These are phyloP conservation scores for Parathielavia appendiculata DNA, from an alignment of 495 filamentous ascomycete species.

Conservation along the genomic window DNA sequence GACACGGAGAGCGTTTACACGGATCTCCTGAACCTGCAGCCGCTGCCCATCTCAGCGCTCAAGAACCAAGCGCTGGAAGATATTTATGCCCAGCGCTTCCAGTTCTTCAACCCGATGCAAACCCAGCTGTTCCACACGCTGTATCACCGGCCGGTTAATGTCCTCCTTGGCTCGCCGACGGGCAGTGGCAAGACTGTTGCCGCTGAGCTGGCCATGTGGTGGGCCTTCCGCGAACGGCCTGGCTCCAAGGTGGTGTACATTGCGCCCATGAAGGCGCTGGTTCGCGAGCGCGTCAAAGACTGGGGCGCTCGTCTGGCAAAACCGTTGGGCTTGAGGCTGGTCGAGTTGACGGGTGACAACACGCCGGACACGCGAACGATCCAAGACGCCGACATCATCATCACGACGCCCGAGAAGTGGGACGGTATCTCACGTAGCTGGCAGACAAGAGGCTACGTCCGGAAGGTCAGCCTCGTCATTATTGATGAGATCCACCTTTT, in stretches of 20 bases:
- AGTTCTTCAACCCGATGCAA: slow-evolving; percentile 99
- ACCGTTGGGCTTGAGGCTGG: slow-evolving; percentile 82
- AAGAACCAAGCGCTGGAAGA: slow-evolving; percentile 84
- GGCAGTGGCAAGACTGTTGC: slow-evolving; percentile 97
- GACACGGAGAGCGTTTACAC: slow-evolving; percentile 98
- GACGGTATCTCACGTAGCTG: slow-evolving; percentile 98
- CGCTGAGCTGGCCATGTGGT: slow-evolving; percentile 99
- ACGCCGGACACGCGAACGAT: slow-evolving; percentile 95
- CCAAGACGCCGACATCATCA: slow-evolving; percentile 91
- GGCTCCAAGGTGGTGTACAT: slow-evolving; percentile 99
- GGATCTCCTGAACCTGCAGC: slow-evolving; percentile 85
- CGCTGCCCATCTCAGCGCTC: slow-evolving; percentile 79
- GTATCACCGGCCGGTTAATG: slow-evolving; percentile 86
- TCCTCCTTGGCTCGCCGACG: slow-evolving; percentile 93
- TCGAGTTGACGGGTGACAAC: slow-evolving; percentile 97
- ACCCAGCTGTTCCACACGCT: slow-evolving; percentile 96
- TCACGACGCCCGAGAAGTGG: slow-evolving; percentile 99
- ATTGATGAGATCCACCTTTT: slow-evolving; percentile 98
- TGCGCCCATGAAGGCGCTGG: slow-evolving; percentile 97
- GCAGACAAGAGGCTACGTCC: slow-evolving; percentile 94
- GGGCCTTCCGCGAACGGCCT: slow-evolving; percentile 93
- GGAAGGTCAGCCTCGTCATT: slow-evolving; percentile 91
- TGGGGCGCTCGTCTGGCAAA: slow-evolving; percentile 81
- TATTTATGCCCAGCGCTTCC: slow-evolving; percentile 80
- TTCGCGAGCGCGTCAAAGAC: slow-evolving; percentile 93